These are phyloP conservation scores for Oehlia diaphana DNA, from an alignment of 192 early-diverging fungal genomes.

Conservation along the genomic window DNA sequence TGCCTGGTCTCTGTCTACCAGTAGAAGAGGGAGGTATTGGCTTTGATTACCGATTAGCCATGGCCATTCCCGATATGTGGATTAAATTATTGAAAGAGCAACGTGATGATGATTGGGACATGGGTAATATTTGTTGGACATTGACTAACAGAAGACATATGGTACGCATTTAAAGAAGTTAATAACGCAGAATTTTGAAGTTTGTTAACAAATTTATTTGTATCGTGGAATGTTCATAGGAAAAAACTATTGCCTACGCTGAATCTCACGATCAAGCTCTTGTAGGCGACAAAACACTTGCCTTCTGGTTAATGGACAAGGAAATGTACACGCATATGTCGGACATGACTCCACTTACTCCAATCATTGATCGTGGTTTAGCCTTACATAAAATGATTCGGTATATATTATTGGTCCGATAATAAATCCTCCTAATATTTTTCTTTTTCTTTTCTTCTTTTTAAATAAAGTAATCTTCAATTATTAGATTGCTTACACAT, in stretches of 20 bases:
- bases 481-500: constrained; percentile 73
- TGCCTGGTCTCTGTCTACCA: constrained; percentile 92
- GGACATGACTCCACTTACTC: constrained; percentile 73
- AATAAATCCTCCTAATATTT: background rate
- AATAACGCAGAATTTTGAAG: background rate
- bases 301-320: constrained; percentile 99
- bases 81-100: constrained; percentile 96
- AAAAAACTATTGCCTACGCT: constrained; percentile 93
- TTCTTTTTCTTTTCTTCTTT: background rate
- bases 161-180: constrained; percentile 39
- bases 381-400: constrained; percentile 97
- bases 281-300: constrained; percentile 97
- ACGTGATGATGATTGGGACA: constrained; percentile 89
- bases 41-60: constrained; percentile 94
- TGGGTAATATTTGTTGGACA: constrained; percentile 81
- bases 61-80: constrained; percentile 99
- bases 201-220: background rate
- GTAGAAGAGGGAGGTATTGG: constrained; percentile 90
- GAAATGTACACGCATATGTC: constrained; percentile 99
- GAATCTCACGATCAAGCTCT: constrained; percentile 98
- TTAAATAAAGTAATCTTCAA: background rate
- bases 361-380: constrained; percentile 90
- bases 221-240: constrained; percentile 45
- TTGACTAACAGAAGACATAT: constrained; percentile 88
- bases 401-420: constrained; percentile 31